Conservation (phyloP, 2,329 filamentous ascomycete genomes). For the Plectosphaerella sp. region DNA sequence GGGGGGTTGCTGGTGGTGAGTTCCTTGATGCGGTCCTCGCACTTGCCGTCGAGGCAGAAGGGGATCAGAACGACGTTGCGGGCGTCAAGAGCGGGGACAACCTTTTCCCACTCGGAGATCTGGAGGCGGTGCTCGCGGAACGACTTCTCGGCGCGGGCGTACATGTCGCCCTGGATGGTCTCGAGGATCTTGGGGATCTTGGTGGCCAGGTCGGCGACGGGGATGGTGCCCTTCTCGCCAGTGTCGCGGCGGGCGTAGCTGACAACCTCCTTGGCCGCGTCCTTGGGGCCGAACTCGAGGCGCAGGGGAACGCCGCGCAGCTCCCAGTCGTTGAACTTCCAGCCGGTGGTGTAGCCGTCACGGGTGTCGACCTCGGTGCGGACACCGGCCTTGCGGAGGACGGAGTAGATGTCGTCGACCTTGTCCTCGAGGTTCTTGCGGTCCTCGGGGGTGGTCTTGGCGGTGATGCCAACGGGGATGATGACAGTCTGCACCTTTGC, state of each 20-base stretch:
- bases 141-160: conserved; percentile 67
- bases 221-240: conserved; percentile 75
- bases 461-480: conserved; percentile 88
- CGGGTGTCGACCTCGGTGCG: conserved; percentile 79
- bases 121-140: conserved; percentile 79
- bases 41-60: conserved; percentile 75
- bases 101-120: conserved; percentile 84
- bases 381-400: conserved; percentile 68
- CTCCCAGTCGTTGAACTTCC: conserved; percentile 99
- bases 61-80: conserved; percentile 94
- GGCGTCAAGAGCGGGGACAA: conserved; percentile 81
- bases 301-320: conserved; percentile 91
- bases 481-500: conserved; percentile 82
- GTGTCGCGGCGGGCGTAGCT: conserved; percentile 85
- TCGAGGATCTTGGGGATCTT: conserved; percentile 79
- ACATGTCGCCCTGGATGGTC: conserved; percentile 82
- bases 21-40: conserved; percentile 94
- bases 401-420: conserved; percentile 64
- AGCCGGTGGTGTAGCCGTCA: conserved; percentile 89
- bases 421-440: conserved; percentile 71
- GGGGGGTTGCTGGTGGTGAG: conserved; percentile 66
- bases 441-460: conserved; percentile 78
- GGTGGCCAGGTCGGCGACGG: conserved; percentile 67
- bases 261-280: conserved; percentile 79
- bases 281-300: conserved; percentile 93